Evolutionary conservation across 768 basidiomycete species (phyloP), one percentile per base, ranked within the genome.

Genomic region (Termitomyces sp.): DNA sequence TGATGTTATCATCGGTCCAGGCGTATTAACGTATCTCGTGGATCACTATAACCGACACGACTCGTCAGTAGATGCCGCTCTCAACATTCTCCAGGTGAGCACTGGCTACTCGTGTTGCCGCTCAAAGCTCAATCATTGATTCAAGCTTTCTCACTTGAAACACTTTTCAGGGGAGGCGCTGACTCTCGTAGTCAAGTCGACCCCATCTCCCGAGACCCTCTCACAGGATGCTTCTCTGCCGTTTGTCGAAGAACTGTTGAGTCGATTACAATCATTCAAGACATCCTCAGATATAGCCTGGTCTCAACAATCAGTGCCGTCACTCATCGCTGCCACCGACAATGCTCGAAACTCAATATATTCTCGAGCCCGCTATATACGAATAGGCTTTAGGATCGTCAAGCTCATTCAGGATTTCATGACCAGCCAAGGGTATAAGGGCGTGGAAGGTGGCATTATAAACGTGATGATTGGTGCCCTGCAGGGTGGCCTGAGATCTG

Each of bases 101-200:
- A 10, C 24, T 17, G 7, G n/a, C 26, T 28, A 28, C n/a, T 28
- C 7, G n/a, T 28, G 11, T 19, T 14, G n/a, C 11, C 11, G 17
- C 6, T 50, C 5, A 12, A 49, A 28, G 8, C 46, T 51, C 22
- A 56, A 42, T 17, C 3, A 9, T 51, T 7, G 15, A 4, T 40
- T 2, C 8, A 24, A 90, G 86, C 70, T 90, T 2, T 73, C 74
- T 0, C 74, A 89, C 63, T 66, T 90, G 66, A 87, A 87, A 57
- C 89, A 92, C 65, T 89, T 88, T 59, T 75, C 67, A 32, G 54
- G 76, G 26, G 81, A 88, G 24, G 82, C 84, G 0, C 66, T 88
- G 14, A 74, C 78, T 3, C 47, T 76, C 8, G 68, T 85, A 15
- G 64, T 71, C 7, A 66, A 66, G 22, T 59, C 70, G 43, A 71